A percentile compares a stretch with the other conserved stretches of the same genome.
phyloP scores from a whole-genome alignment of 2,329 filamentous ascomycete species.

The Juglanconis oblonga region DNA sequence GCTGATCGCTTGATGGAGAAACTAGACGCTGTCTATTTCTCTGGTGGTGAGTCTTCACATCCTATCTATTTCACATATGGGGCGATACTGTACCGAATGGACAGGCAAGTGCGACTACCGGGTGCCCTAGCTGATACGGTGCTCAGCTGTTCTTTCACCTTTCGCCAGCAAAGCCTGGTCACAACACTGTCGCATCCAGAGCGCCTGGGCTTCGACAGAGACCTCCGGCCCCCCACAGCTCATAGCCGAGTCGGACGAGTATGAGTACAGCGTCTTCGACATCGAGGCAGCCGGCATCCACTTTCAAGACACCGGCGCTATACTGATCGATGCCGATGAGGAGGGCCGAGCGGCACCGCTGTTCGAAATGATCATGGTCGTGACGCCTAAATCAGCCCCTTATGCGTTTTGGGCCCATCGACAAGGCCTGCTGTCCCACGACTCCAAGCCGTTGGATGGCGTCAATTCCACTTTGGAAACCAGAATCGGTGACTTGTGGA shows the following conservation, averaged over 20 bases:
- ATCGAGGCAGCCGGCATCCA: slow-evolving; percentile 17
- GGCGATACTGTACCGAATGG: neutral
- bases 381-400: slow-evolving; percentile 12
- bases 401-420: slow-evolving; percentile 16
- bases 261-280: slow-evolving; percentile 21
- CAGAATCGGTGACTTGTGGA: slow-evolving; percentile 21
- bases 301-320: slow-evolving; percentile 16
- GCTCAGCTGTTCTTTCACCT: slow-evolving; percentile 8
- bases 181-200: slow-evolving; percentile 9
- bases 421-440: slow-evolving; percentile 6
- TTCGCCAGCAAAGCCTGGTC: slow-evolving; percentile 10
- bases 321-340: slow-evolving; percentile 10
- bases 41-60: slow-evolving; percentile 9
- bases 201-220: slow-evolving; percentile 20
- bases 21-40: slow-evolving; percentile 2
- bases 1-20: slow-evolving; percentile 11
- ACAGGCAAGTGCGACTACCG: neutral
- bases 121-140: neutral
- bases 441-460: neutral
- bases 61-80: neutral
- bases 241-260: slow-evolving; percentile 15
- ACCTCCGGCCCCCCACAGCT: slow-evolving; percentile 15
- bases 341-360: slow-evolving; percentile 3
- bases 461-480: slow-evolving; percentile 8
- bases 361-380: slow-evolving; percentile 21